Evolutionary conservation across 768 basidiomycete species (phyloP), one percentile per base, ranked within the genome.

Genomic region (Cyclocybe cylindracea): DNA sequence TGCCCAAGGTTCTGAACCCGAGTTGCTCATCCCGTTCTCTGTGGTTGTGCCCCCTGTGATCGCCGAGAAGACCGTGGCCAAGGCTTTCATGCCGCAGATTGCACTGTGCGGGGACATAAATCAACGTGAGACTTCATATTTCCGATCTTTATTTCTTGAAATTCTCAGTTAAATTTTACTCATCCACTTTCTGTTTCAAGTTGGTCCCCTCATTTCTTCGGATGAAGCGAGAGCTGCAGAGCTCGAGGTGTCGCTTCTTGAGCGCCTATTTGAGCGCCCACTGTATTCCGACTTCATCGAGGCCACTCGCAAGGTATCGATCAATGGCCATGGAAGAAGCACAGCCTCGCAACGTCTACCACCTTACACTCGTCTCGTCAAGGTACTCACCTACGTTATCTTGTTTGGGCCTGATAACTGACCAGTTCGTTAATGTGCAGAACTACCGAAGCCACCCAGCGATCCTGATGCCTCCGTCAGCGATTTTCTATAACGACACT

Each of bases 401-500:
- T n/a, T 32, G n/a, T 16, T 33, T 39, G 40, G 41, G 18, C 35
- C 35, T 33, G 43, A 45, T 42, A 41, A 44, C 9, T 16, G 19
- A 39, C 48, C 32, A 24, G 24, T 10, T 49, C 24, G 42, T 48
- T 11, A 33, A 41, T 19, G 16, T 53, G 34, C 48, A 77, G 76
- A 78, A 78, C 54, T 79, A 78, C 57, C 74, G 76, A 31, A 78
- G 77, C 52, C 77, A 79, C 59, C 78, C 78, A 16, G 78, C 70
- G 6, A 81, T 81, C 50, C 64, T 81, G 41, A 81, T 79, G 79
- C 77, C 78, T 10, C 77, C 79, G 9, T 79, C 78, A 5, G 74
- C 78, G 4, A 67, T 81, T n/a, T 81, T 81, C 48, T 81, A 81
- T 55, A 70, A 75, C 44, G 79, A 81, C 53, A 71, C 70, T 2